Evolutionary conservation across 2,329 filamentous ascomycete species (phyloP).

Genomic region (Neurospora crassa): DNA sequence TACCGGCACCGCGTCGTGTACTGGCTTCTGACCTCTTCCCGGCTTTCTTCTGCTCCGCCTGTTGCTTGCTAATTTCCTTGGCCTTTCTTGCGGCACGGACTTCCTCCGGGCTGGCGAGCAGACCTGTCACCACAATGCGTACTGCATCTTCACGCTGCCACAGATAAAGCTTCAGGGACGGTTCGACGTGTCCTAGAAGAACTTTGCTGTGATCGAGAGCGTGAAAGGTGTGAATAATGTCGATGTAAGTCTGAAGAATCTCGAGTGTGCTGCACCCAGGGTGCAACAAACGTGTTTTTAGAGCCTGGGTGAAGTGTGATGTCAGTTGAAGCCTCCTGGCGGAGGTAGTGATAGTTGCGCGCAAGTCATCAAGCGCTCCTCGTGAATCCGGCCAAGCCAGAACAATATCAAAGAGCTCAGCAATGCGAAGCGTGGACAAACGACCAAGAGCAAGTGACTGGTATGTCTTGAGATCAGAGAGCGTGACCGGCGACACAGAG

Average conservation of each 20-base stretch:
- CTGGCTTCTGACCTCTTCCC: background rate
- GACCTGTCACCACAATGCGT: conserved; percentile 64
- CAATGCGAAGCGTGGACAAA: conserved; percentile 58
- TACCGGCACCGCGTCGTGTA: background rate
- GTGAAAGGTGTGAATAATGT: conserved; percentile 69
- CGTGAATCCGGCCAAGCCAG: conserved; percentile 63
- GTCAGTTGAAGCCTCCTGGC: conserved; percentile 62
- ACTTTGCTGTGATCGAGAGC: conserved; percentile 69
- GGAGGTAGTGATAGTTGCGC: conserved; percentile 58
- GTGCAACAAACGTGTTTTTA: conserved; percentile 61
- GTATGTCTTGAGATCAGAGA: conserved; percentile 55
- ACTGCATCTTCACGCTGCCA: conserved; percentile 68
- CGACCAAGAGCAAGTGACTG: conserved; percentile 60
- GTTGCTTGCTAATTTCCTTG: conserved; percentile 19
- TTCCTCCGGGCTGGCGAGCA: conserved; percentile 53
- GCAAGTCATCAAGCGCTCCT: conserved; percentile 65
- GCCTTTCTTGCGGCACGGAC: conserved; percentile 19
- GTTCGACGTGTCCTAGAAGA: conserved; percentile 63
- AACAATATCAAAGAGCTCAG: conserved; percentile 71
- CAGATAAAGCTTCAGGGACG: conserved; percentile 64
- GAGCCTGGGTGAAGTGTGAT: conserved; percentile 54
- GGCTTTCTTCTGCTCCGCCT: conserved; percentile 1
- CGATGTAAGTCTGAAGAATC: conserved; percentile 69
- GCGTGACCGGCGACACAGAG: conserved; percentile 30
- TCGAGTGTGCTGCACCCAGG: conserved; percentile 67